Base-by-base conservation (phyloP, 129 eudicot genomes). In the Ambrosia trifida region DNA sequence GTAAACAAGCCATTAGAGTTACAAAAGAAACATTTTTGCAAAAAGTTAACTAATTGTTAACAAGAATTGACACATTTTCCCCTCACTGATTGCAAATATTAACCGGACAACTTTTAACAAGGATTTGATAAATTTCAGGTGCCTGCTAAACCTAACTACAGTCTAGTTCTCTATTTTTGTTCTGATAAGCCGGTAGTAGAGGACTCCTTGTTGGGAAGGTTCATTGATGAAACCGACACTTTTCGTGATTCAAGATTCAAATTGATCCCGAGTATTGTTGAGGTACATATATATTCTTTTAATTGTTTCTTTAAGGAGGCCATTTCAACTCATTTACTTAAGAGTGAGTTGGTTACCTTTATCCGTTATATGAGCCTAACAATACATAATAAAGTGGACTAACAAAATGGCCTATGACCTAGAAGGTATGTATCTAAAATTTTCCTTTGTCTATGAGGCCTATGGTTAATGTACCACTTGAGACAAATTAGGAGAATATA, bases 171-270 rank as follows among this genome's bases (percentile, higher is more conserved):
- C 32, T 95, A 95, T 72, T 95, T 82, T 79, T 96, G 97, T 20
- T 85, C 99, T 31, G 91, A 90, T 69, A 84, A 87, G 70, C 97
- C 99, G 28, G 83, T 95, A 79, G 86, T 64, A 60, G 78, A 88
- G 53, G 69, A 74, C 62, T 90, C 99, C 2, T 76, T 95, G 80
- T 72, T 95, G 79, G 89, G 94, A 19, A 82, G 70, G 82, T 95
- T 95, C 76, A 72, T 88, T 64, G 94, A 90, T 75, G 99, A 95
- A 67, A 83, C 76, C 43, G 90, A 95, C 31, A 50, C 70, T 11
- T 95, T 80, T 68, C 97, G 99, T 31, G 96, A 95, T 81, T 79
- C 99, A 69, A 90, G 97, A 77, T 88, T 95, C 73, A 95, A 95
- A 79, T 81, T 95, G 28, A 95, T 95, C 31, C 99, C 97, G 11